Evolutionary conservation across 2,329 filamentous ascomycete species (phyloP).

Genomic region (Onygenales sp.): DNA sequence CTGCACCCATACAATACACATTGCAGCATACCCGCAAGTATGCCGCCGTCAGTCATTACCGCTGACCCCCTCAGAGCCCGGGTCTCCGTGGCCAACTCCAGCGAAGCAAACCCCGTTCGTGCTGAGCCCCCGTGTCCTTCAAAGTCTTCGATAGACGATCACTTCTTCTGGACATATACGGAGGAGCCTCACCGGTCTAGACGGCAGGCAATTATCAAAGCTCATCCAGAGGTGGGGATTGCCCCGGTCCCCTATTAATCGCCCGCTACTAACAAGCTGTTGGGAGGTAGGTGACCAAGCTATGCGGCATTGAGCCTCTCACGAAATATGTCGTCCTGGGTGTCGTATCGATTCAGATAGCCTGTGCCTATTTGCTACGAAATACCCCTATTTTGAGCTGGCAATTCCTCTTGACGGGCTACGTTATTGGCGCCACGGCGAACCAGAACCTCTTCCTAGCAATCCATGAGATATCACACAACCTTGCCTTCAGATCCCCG

Average conservation of each 20-base stretch:
- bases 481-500: slow-evolving; percentile 79
- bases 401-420: slow-evolving; percentile 77
- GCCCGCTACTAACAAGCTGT: background rate
- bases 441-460: slow-evolving; percentile 98
- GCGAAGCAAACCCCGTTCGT: slow-evolving; percentile 9
- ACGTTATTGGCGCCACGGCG: slow-evolving; percentile 83
- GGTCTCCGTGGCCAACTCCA: slow-evolving; percentile 10
- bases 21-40: too few relatives aligned
- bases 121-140: slow-evolving; percentile 22
- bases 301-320: slow-evolving; percentile 89
- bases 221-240: slow-evolving; percentile 72
- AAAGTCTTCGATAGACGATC: slow-evolving; percentile 34
- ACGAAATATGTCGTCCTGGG: slow-evolving; percentile 85
- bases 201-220: slow-evolving; percentile 91
- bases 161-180: slow-evolving; percentile 98
- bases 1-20: too few relatives aligned
- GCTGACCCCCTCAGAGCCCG: slow-evolving; percentile 22
- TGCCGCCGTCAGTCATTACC: slow-evolving; percentile 20
- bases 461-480: slow-evolving; percentile 98
- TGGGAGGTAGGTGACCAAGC: slow-evolving; percentile 68
- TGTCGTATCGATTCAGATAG: slow-evolving; percentile 74
- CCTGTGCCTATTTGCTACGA: slow-evolving; percentile 66
- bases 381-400: slow-evolving; percentile 71
- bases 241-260: background rate
- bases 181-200: slow-evolving; percentile 93